phyloP scores from a whole-genome alignment of 2,329 filamentous ascomycete species.

The Esteya vermicola region DNA sequence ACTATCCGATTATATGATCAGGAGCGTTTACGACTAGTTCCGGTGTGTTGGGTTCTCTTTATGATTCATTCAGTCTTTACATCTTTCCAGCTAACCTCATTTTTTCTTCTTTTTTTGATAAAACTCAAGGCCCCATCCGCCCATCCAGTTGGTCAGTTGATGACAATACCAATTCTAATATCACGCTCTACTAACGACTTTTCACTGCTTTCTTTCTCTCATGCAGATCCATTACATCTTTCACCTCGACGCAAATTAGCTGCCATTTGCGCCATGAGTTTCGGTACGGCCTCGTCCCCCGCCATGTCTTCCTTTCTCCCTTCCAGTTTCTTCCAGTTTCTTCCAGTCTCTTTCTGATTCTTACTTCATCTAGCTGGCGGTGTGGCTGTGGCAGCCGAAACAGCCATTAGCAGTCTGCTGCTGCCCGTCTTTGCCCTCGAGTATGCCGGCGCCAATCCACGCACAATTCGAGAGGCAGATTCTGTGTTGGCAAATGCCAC shows the following conservation, averaged over 20 bases:
- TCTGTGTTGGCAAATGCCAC: constrained; percentile 13
- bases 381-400: constrained; percentile 14
- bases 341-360: not conserved
- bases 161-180: not conserved
- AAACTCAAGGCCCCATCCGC: constrained; percentile 5
- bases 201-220: too few relatives aligned
- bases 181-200: too few relatives aligned
- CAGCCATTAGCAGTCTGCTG: constrained; percentile 16
- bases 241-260: constrained; percentile 18
- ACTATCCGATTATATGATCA: constrained; percentile 8
- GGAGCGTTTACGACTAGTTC: constrained; percentile 8
- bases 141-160: constrained; percentile 6
- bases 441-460: constrained; percentile 19
- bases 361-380: constrained; percentile 9
- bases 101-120: not conserved
- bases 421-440: constrained; percentile 20
- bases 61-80: too few relatives aligned
- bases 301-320: not conserved
- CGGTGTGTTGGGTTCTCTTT: too few relatives aligned
- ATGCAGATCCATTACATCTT: constrained; percentile 19
- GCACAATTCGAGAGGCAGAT: constrained; percentile 16
- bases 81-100: too few relatives aligned
- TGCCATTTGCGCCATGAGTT: constrained; percentile 15
- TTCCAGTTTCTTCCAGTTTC: too few relatives aligned
- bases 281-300: constrained; percentile 13